Percentiles rank a stretch among this genome's conserved stretches.
Conservation (phyloP, 352 stramenopile genomes). For the Plasmopara viticola region DNA sequence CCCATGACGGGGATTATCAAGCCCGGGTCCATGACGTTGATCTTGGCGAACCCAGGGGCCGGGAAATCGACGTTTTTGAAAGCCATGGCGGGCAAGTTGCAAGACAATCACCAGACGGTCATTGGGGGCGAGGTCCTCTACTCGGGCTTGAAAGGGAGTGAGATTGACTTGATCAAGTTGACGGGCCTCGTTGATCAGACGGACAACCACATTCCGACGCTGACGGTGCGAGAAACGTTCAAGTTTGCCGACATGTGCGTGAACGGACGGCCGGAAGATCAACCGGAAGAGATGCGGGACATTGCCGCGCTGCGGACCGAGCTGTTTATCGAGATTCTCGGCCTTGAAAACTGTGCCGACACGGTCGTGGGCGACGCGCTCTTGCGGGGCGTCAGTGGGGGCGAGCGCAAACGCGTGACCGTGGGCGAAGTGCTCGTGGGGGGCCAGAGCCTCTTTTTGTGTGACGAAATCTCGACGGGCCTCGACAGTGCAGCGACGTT, state of each 20-base stretch:
- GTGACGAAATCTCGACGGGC: conserved; percentile 68
- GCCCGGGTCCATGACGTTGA: conserved; percentile 43
- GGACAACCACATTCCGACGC: conserved; percentile 24
- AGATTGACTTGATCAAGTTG: conserved; percentile 65
- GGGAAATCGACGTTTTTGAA: conserved; percentile 79
- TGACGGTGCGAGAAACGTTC: conserved; percentile 23
- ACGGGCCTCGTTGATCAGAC: conserved; percentile 46
- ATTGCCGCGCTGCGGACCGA: conserved; percentile 55
- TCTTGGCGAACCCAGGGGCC: conserved; percentile 61
- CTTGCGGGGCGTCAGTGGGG: conserved; percentile 86
- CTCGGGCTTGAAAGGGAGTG: conserved; percentile 39
- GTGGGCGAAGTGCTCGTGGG: conserved; percentile 58
- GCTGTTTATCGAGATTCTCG: conserved; percentile 69
- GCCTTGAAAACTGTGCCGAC: conserved; percentile 83
- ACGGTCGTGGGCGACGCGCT: conserved; percentile 89
- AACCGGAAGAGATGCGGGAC: conserved; percentile 64
- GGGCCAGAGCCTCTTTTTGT: conserved; percentile 53
- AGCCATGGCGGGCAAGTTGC: conserved; percentile 54
- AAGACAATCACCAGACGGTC: conserved; percentile 34
- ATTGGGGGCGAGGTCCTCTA: conserved; percentile 54
- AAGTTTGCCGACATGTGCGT: conserved; percentile 26
- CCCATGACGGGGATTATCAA: conserved; percentile 87
- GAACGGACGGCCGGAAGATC: conserved; percentile 40
- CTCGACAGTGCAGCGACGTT: conserved; percentile 54
- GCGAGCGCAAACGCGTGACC: conserved; percentile 79